Conservation (phyloP, 768 basidiomycete species). For the Tulasnella sp. region DNA sequence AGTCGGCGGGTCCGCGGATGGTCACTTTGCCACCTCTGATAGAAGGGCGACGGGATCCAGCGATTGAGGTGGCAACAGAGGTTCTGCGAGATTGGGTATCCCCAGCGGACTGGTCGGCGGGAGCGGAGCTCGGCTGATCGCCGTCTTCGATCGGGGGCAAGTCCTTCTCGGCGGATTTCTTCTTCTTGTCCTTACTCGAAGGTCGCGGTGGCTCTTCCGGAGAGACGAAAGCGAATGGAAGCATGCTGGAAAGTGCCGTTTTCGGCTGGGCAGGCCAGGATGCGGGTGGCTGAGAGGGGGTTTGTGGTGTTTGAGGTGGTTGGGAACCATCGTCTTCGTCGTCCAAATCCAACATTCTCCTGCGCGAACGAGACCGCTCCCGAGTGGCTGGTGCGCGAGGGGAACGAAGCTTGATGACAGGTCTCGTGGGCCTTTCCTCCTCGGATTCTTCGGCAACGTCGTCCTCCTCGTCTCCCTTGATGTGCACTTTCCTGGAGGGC, state of each 20-base stretch:
- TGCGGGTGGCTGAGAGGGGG: conserved; percentile 39
- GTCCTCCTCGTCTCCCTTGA: not conserved
- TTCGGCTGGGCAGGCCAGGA: conserved; percentile 46
- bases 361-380: conserved; percentile 35
- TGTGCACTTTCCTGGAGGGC: not conserved
- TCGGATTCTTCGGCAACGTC: conserved; percentile 32
- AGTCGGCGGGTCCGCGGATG: conserved; percentile 33
- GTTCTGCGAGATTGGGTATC: not conserved
- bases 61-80: conserved; percentile 30
- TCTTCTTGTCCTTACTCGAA: conserved; percentile 1
- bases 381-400: conserved; percentile 52
- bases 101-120: not conserved
- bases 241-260: conserved; percentile 52
- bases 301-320: conserved; percentile 45
- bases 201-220: conserved; percentile 50
- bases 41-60: conserved; percentile 33
- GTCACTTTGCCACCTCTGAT: conserved; percentile 25
- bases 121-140: conserved; percentile 38
- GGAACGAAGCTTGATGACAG: conserved; percentile 68
- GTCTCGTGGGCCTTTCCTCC: conserved; percentile 44
- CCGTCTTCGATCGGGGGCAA: not conserved
- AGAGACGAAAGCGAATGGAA: conserved; percentile 78
- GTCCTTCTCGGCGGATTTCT: not conserved
- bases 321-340: conserved; percentile 8
- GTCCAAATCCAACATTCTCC: conserved; percentile 31